Conservation (phyloP, 2,329 filamentous ascomycete species). For the Proliferodiscus dingleyae region DNA sequence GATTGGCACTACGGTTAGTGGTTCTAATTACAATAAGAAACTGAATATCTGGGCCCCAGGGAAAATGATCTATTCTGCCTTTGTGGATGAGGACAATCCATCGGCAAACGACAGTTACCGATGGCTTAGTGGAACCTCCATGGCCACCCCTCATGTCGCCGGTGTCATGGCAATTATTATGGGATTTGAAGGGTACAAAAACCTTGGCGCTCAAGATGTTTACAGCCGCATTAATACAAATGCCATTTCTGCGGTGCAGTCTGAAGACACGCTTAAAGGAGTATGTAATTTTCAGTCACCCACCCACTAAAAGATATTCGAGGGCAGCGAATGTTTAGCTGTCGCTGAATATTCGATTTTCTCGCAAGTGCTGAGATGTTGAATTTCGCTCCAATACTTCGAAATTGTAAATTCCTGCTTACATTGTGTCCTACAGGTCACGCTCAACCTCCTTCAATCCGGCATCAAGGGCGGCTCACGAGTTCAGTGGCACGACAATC, state of each 20-base stretch:
- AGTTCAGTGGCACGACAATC: too few relatives aligned
- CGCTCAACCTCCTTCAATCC: too few relatives aligned
- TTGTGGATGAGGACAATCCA: neutral
- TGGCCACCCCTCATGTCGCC: constrained; percentile 1
- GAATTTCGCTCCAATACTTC: too few relatives aligned
- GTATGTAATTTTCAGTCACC: too few relatives aligned
- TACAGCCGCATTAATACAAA: neutral
- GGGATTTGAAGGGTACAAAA: constrained; percentile 1
- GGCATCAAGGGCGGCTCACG: too few relatives aligned
- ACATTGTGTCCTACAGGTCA: too few relatives aligned
- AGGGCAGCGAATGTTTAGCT: too few relatives aligned
- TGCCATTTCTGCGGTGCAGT: neutral
- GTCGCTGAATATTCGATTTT: too few relatives aligned
- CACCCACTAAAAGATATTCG: too few relatives aligned
- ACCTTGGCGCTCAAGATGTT: neutral
- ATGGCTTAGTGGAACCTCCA: constrained; percentile 1
- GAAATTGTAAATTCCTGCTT: too few relatives aligned
- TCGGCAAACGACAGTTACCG: neutral
- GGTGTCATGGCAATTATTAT: constrained; percentile 2
- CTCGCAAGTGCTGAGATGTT: too few relatives aligned
- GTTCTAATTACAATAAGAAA: constrained; percentile 1
- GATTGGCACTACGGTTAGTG: neutral
- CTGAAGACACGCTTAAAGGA: neutral
- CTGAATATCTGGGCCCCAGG: constrained; percentile 1
- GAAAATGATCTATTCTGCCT: neutral